These are phyloP conservation scores for Salix caprea DNA, from an alignment of 345 rosid species.

Conservation along the genomic window DNA sequence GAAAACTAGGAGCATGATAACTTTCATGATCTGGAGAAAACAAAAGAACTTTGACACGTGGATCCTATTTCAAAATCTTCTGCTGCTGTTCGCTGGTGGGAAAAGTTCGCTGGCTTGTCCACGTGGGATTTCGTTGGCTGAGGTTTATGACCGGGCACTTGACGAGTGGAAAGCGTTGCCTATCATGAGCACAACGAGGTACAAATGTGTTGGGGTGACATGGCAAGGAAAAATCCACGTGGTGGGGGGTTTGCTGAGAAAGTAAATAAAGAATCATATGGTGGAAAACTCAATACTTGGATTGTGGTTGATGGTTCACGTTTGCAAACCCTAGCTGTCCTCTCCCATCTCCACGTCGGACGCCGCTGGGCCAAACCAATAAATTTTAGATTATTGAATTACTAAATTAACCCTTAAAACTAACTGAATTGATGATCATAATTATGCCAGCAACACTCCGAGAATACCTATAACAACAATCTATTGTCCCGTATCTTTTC, in stretches of 20 bases:
- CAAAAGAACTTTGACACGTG: too few relatives aligned
- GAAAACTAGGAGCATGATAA: too few relatives aligned
- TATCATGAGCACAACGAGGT: conserved; percentile 35
- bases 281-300: conserved; percentile 43
- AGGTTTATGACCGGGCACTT: conserved; percentile 34
- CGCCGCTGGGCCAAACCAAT: not conserved
- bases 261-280: conserved; percentile 14
- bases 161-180: conserved; percentile 40
- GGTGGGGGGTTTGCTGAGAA: conserved; percentile 41
- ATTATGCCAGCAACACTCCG: too few relatives aligned
- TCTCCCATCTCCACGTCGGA: conserved; percentile 19
- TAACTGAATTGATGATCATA: too few relatives aligned
- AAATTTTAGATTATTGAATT: too few relatives aligned
- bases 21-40: too few relatives aligned
- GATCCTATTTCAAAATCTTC: not conserved
- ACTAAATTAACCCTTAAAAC: too few relatives aligned
- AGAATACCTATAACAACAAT: too few relatives aligned
- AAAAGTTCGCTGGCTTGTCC: conserved; percentile 24
- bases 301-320: conserved; percentile 41
- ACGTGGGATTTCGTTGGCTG: conserved; percentile 40
- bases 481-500: too few relatives aligned
- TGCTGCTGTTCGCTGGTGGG: conserved; percentile 33
- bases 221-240: conserved; percentile 54
- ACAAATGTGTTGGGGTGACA: conserved; percentile 48
- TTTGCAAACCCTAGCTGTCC: conserved; percentile 6